A percentile compares a stretch with the other conserved stretches of the same genome.
These are phyloP conservation scores for Diaporthe citriasiana DNA, from an alignment of 2,329 filamentous ascomycete species.

Conservation along the genomic window DNA sequence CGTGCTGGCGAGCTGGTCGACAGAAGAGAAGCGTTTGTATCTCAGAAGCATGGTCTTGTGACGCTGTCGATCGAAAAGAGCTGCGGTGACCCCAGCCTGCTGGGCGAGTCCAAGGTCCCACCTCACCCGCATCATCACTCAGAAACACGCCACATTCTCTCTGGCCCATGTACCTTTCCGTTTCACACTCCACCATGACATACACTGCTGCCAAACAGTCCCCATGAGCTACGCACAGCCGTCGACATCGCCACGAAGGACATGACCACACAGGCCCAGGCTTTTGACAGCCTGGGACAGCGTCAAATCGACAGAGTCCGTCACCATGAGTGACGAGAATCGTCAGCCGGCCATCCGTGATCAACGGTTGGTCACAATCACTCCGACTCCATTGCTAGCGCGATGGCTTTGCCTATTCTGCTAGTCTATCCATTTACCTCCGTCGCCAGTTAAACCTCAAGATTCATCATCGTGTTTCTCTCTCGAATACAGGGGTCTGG, in stretches of 20 bases:
- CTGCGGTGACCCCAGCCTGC: too few species aligned
- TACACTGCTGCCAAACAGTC: too few species aligned
- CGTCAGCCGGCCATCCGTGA: slow-evolving; percentile 3
- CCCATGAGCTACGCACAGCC: background rate
- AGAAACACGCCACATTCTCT: background rate
- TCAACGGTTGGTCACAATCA: slow-evolving; percentile 10
- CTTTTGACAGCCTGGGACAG: background rate
- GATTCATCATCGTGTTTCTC: slow-evolving; percentile 21
- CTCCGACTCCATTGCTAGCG: slow-evolving; percentile 33
- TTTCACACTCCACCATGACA: background rate
- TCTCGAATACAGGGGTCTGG: background rate
- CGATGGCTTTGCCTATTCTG: slow-evolving; percentile 31
- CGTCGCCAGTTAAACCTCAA: background rate
- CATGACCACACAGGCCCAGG: background rate
- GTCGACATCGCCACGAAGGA: background rate
- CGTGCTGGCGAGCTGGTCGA: background rate
- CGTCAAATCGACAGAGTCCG: background rate
- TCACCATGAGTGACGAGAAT: background rate
- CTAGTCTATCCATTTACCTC: slow-evolving; percentile 36
- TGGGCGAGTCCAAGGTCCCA: background rate
- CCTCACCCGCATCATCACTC: background rate
- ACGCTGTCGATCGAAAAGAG: background rate
- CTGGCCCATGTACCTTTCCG: background rate
- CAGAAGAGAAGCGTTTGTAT: background rate
- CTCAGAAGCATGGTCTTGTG: background rate